Evolutionary conservation across 148 eudicot species (phyloP), one percentile per base, ranked within the genome.

Genomic region (Linanthus parryae): DNA sequence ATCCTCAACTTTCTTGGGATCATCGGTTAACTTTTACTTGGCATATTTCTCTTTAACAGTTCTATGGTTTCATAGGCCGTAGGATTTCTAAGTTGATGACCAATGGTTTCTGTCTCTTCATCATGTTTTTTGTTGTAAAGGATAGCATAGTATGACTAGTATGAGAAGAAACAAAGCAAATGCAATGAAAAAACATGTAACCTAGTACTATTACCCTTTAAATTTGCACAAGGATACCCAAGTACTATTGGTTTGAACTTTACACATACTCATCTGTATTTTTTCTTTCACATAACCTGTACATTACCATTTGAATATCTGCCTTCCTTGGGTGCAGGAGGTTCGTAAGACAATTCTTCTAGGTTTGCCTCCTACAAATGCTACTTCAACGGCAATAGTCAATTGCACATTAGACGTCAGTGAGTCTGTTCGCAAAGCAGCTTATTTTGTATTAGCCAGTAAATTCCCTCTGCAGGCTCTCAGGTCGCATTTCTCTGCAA

Each of bases 391-490:
- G 15, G 79, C 67, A 41, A 73, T 92, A 30, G 78, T 88, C 54
- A 72, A 84, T 31, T 78, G 91, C 73, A 92, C 95, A 14, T 78
- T 84, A 65, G 99, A 92, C 73, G 91, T 84, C 59, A 84, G 77
- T 15, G 99, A 92, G 52, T 78, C 85, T 41, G 99, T 88, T 16
- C 90, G 99, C 8, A 92, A 80, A 74, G 75, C 91, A 63, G 85
- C 99, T 18, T 92, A 80, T 65, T 68, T 66, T 74, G 99, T 92
- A 28, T 69, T 92, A 57, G 95, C 96, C 31, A 72, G 73, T 69
- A 92, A 88, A 70, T 92, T 84, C 54, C 99, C 99, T 34, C 82
- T 92, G 58, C 99, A 92, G 64, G 88, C 82, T 72, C 94, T 92
- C 49, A 92, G 99, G 99, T 26, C n/a, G n/a, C n/a, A n/a, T n/a